Evolutionary conservation across 306 rosid genomes (phyloP).

Genomic region (Rosa rugosa): DNA sequence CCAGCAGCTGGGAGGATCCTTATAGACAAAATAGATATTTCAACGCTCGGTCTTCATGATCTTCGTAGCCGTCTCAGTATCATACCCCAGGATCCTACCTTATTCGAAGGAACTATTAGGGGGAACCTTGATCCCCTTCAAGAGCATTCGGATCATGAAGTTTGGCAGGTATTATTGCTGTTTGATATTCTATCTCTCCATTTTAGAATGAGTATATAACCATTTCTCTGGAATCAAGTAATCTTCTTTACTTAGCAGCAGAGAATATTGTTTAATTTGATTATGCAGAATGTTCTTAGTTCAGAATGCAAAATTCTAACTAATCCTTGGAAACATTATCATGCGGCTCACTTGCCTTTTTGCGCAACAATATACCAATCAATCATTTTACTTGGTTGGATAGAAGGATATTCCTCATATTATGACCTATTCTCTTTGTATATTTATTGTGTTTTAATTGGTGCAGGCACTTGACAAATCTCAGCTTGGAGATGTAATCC

Average conservation of each 20-base stretch:
- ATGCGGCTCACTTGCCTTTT: not conserved
- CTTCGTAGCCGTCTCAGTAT: conserved; percentile 87
- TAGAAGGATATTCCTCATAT: not conserved
- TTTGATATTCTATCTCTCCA: conserved; percentile 4
- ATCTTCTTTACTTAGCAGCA: not conserved
- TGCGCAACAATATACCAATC: not conserved
- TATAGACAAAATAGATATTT: conserved; percentile 77
- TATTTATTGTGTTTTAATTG: conserved; percentile 22
- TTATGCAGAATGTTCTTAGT: not conserved
- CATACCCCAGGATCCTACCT: conserved; percentile 95
- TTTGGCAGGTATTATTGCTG: conserved; percentile 72
- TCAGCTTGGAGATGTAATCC: conserved; percentile 77
- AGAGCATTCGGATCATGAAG: conserved; percentile 79
- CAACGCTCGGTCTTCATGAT: conserved; percentile 81
- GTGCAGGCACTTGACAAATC: conserved; percentile 83
- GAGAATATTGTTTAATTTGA: not conserved
- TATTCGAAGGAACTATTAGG: conserved; percentile 93
- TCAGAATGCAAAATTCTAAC: not conserved
- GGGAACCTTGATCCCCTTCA: conserved; percentile 84
- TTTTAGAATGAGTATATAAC: not conserved
- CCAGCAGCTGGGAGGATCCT: conserved; percentile 73
- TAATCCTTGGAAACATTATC: not conserved
- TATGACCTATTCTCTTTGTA: conserved; percentile 4
- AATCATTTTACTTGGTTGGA: not conserved
- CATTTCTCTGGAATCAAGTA: not conserved